A percentile compares a stretch with the other conserved stretches of the same genome.
Evolutionary conservation across 2,329 filamentous ascomycete species (phyloP).

Genomic region (Monilinia fructicola): DNA sequence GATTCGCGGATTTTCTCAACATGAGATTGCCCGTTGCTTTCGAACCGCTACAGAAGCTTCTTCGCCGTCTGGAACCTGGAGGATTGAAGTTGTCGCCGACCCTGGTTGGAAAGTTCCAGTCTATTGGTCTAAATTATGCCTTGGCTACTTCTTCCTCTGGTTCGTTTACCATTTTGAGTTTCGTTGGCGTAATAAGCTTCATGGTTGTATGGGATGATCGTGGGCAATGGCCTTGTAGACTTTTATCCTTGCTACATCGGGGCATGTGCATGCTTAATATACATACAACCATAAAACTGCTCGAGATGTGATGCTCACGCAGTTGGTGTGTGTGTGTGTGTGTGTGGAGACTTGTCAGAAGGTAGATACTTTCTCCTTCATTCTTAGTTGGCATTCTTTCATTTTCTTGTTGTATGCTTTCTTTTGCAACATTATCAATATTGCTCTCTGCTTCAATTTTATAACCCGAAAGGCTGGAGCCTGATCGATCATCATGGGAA

Average conservation of each 20-base stretch:
- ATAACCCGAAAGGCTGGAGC: neutral
- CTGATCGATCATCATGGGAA: conserved; percentile 1
- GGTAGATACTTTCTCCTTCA: neutral
- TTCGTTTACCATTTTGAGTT: conserved; percentile 16
- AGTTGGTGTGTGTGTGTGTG: neutral
- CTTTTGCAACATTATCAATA: neutral
- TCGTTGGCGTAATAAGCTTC: neutral
- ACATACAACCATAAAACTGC: conserved; percentile 10
- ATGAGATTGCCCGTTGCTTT: neutral
- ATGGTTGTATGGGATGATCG: neutral
- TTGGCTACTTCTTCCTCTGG: neutral
- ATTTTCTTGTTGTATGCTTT: neutral
- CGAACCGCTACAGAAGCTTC: neutral
- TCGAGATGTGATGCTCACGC: conserved; percentile 1
- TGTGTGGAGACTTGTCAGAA: neutral
- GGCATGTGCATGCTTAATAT: neutral
- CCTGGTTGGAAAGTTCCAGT: neutral
- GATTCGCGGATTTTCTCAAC: neutral
- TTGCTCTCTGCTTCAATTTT: neutral
- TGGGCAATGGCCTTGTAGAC: conserved; percentile 5
- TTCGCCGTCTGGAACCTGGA: neutral
- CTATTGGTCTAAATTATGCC: neutral
- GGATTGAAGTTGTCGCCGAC: neutral
- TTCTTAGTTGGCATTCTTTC: neutral
- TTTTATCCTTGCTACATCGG: conserved; percentile 12